Conservation (phyloP, 768 basidiomycete genomes). For the Termitomyces sp. region DNA sequence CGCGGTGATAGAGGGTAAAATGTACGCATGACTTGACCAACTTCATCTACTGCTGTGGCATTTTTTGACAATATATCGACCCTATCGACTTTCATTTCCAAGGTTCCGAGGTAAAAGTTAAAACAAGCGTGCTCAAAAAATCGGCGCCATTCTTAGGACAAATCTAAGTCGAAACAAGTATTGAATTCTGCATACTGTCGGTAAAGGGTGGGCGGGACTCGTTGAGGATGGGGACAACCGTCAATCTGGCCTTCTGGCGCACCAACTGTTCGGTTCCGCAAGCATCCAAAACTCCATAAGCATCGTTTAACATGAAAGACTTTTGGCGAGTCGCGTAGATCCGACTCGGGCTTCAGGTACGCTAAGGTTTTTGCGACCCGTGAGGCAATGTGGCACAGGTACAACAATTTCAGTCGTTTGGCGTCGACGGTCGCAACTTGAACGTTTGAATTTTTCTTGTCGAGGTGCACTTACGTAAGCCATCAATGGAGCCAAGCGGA, state of each 20-base stretch:
- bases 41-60: not conserved
- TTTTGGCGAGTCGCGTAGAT: not conserved
- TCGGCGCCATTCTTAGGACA: not conserved
- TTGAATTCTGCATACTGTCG: not conserved
- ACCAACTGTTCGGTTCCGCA: not conserved
- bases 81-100: not conserved
- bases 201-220: not conserved
- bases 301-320: not conserved
- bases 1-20: not conserved
- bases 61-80: not conserved
- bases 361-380: not conserved
- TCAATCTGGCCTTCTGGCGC: not conserved
- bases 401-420: not conserved
- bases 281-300: not conserved
- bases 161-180: not conserved
- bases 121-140: not conserved
- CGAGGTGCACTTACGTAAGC: not conserved
- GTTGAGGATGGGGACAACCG: not conserved
- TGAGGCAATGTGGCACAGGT: not conserved
- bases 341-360: constrained; percentile 12
- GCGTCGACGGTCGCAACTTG: not conserved
- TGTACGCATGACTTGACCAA: not conserved
- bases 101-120: not conserved
- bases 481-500: too few relatives aligned
- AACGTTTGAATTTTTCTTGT: too few relatives aligned